phyloP scores from a whole-genome alignment of 225 moss, liverwort and hornwort species.

The Sphagnum contortum region DNA sequence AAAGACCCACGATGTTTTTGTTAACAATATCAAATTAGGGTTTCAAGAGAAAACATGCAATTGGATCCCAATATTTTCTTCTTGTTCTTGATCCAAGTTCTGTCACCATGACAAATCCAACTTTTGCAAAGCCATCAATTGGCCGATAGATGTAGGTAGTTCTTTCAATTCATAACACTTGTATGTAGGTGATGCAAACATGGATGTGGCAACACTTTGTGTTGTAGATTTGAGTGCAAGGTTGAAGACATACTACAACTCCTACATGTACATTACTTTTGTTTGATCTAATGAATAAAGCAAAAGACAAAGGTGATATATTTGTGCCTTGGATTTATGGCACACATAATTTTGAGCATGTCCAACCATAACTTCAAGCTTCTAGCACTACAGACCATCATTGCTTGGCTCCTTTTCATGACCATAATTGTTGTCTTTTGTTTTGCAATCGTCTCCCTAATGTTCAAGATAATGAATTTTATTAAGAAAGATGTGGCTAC shows the following conservation, averaged over 20 bases:
- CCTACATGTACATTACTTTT: constrained; percentile 19
- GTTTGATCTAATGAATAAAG: constrained; percentile 15
- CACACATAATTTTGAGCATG: constrained; percentile 7
- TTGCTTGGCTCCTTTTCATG: constrained; percentile 68
- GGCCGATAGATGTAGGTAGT: too few species aligned
- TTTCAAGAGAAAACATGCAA: too few species aligned
- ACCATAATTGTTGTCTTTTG: constrained; percentile 31
- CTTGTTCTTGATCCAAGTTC: constrained; percentile 14
- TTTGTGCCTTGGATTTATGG: constrained; percentile 20
- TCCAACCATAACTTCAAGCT: constrained; percentile 10
- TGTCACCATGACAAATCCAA: too few species aligned
- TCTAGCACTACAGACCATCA: constrained; percentile 31
- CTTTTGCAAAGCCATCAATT: too few species aligned
- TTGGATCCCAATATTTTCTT: background rate
- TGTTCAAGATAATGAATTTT: constrained; percentile 34
- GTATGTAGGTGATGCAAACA: constrained; percentile 41
- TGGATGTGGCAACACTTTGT: constrained; percentile 44
- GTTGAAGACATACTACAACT: constrained; percentile 21
- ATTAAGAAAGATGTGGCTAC: constrained; percentile 28
- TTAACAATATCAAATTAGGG: too few species aligned
- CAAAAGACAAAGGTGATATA: constrained; percentile 8
- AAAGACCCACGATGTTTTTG: too few species aligned
- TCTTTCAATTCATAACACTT: too few species aligned
- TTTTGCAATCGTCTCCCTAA: constrained; percentile 23
- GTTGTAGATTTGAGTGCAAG: constrained; percentile 9